Evolutionary conservation across 306 rosid species (phyloP), one percentile per base, ranked within the genome.

Genomic region (Astragalus glycyphyllos): DNA sequence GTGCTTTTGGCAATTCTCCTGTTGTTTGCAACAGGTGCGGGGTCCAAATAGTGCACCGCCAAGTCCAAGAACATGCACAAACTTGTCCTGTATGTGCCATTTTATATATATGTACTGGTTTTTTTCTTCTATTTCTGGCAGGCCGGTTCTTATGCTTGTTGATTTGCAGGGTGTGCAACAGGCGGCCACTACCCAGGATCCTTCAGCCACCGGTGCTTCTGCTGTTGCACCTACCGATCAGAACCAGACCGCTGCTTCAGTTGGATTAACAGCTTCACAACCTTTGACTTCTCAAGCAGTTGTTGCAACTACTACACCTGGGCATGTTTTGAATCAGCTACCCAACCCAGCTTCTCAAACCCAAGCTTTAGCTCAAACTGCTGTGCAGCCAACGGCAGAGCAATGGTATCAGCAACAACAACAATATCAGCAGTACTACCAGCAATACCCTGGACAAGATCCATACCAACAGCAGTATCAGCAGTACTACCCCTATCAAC

Each of bases 321-420:
- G 87, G 31, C 88, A 87, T 80, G 89, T 80, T 87, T 63, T 82
- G 0, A 87, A 74, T 81, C 87, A 85, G 87, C 83, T 61, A 49
- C 61, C 87, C 65, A 82, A 76, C 42, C 50, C 80, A 17, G 68
- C 84, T 69, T 80, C 97, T 68, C 96, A 90, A 79, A 59, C 88
- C 38, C 92, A 84, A 82, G 74, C 88, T 14, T 66, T 53, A 66
- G 84, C 31, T 46, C 91, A 89, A 75, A 73, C 84, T 68, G 86
- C 35, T 68, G 86, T 51, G 66, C 87, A 80, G 65, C 85, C 83
- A 5, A 87, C 86, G 34, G 64, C 92, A 48, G 99, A 91, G 56
- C 97, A 91, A 75, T 95, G 92, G 97, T 87, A 89, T 78, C 98
- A 92, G 78, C 98, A 92, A 75, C 98, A 92, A 68, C 97, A 90